These are phyloP conservation scores for Immersiporthe knoxdaviesiana DNA, from an alignment of 2,329 filamentous ascomycete genomes.

Conservation along the genomic window DNA sequence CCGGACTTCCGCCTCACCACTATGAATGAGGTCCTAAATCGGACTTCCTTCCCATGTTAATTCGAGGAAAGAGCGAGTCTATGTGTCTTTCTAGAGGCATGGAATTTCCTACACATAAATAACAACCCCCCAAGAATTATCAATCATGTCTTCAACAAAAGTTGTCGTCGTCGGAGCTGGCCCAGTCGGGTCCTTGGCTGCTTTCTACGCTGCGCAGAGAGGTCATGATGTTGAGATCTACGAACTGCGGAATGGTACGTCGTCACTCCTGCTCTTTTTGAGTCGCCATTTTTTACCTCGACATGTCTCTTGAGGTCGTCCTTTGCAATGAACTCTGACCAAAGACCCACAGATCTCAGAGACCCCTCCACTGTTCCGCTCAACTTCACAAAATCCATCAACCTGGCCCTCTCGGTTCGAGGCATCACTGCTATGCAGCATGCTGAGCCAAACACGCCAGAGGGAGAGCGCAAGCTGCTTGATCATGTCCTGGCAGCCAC, in stretches of 20 bases:
- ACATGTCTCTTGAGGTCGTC: not conserved
- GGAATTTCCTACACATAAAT: not conserved
- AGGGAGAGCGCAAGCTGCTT: constrained; percentile 66
- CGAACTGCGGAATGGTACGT: constrained; percentile 82
- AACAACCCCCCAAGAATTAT: not conserved
- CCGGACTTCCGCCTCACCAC: constrained; percentile 19
- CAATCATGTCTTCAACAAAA: constrained; percentile 48
- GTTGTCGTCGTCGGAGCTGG: constrained; percentile 88
- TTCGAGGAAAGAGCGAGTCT: too few species aligned
- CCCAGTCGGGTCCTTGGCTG: constrained; percentile 89
- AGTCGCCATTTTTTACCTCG: not conserved
- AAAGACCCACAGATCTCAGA: constrained; percentile 70
- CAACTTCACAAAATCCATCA: constrained; percentile 99
- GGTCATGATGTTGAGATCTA: constrained; percentile 93
- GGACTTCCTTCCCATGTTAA: not conserved
- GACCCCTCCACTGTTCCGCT: constrained; percentile 80
- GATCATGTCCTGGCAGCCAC: constrained; percentile 75
- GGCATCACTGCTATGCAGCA: constrained; percentile 86
- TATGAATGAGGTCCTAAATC: constrained; percentile 8
- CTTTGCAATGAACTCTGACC: constrained; percentile 11
- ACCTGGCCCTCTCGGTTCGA: constrained; percentile 89
- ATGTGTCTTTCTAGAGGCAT: not conserved
- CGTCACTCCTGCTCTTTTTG: not conserved
- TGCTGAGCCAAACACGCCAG: constrained; percentile 42
- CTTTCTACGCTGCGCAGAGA: constrained; percentile 86